Conservation (phyloP, 768 basidiomycete species). For the Termitomyces heimii region DNA sequence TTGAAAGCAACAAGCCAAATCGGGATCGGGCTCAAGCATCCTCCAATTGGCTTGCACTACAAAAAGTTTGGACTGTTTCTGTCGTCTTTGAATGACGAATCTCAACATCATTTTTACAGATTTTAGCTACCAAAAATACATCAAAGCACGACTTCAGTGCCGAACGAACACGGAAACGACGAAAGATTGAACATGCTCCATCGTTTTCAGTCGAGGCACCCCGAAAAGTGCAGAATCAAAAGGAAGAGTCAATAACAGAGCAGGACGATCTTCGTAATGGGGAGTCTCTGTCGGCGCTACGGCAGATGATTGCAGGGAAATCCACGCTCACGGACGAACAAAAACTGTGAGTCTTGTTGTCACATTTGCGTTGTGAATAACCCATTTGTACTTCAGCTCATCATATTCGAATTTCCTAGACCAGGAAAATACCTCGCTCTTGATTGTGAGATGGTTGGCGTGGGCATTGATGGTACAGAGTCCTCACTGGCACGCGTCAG, state of each 20-base stretch:
- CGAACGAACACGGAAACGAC: conserved; percentile 18
- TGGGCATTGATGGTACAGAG: conserved; percentile 79
- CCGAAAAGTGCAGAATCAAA: neutral
- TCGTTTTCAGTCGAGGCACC: conserved; percentile 6
- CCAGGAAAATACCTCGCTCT: conserved; percentile 76
- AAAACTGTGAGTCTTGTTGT: conserved; percentile 31
- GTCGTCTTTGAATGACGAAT: neutral
- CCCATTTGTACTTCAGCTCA: neutral
- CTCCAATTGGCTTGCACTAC: conserved; percentile 54
- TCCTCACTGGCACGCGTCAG: conserved; percentile 86
- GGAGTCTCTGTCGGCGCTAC: conserved; percentile 40
- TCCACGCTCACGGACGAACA: conserved; percentile 34
- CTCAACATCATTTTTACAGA: conserved; percentile 3
- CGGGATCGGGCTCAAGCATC: conserved; percentile 28
- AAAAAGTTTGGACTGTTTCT: conserved; percentile 33
- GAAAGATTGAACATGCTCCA: conserved; percentile 19
- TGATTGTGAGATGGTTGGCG: conserved; percentile 98
- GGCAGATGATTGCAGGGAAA: conserved; percentile 49
- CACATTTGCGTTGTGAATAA: conserved; percentile 4
- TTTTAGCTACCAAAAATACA: conserved; percentile 10
- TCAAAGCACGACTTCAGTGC: conserved; percentile 1
- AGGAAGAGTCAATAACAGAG: neutral
- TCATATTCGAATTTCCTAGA: conserved; percentile 22
- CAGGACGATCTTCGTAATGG: conserved; percentile 33
- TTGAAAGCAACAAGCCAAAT: neutral